Base-by-base conservation (phyloP, 2,329 filamentous ascomycete genomes). In the Apiospora marii region DNA sequence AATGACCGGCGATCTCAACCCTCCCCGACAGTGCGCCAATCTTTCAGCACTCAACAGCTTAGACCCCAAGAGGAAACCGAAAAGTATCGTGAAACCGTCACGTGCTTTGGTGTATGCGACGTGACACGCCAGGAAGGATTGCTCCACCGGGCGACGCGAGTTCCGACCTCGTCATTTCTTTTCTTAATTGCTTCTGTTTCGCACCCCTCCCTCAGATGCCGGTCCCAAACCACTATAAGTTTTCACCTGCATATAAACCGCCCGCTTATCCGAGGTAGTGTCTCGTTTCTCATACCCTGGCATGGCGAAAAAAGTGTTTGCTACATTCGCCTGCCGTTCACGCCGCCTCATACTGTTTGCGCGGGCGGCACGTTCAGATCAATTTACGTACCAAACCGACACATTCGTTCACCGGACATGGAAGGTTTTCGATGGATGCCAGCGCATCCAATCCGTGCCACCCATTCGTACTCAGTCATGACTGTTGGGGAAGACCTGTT, bases 121-220 rank as follows among this genome's bases (percentile, higher is more conserved):
- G 73, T 67, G 73, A 72, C 61, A 44, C 13, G 24, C 71, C 27
- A n/a, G 48, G 34, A 41, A 24, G n/a, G 7, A 41, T 14, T 41
- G 58, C 58, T 22, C 58, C 58, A 64, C 58, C 48, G 37, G 46
- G n/a, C 12, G 81, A 80, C 84, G 84, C 84, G 84, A 84, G 82
- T 83, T 80, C 82, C 82, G 76, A 77, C 79, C 78, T 83, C 82
- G 76, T 83, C 81, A 81, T 71, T 71, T 71, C 44, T 13, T 46
- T 37, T 37, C 10, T 24, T 64, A 41, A n/a, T 64, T 64, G 58
- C 58, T 64, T 64, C 22, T 64, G 30, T 41, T 41, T 41, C 34
- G 58, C 34, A 64, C 30, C 34, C 58, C 58, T 41, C 34, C 58
- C 58, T 24, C 53, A 10, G 2, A 22, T 37, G 30, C 27, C 19